Evolutionary conservation across 2,329 filamentous ascomycete genomes (phyloP), one percentile per base, ranked within the genome.

Genomic region (Harringtonia aguacate): DNA sequence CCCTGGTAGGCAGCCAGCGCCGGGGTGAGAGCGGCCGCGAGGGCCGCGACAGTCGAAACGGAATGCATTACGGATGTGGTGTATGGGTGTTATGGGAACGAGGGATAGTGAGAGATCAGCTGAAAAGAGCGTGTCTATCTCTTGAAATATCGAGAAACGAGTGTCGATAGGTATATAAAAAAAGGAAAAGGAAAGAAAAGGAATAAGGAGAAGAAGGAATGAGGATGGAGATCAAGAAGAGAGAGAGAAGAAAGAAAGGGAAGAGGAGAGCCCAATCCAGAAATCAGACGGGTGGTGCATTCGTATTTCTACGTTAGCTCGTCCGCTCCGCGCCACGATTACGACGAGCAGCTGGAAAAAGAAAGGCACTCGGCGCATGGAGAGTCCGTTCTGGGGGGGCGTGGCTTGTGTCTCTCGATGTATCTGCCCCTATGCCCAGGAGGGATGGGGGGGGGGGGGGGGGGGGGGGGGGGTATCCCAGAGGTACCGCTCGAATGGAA

Each of bases 1-100:
- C 84, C 84, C 48, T 51, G 47, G 61, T 62, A 60, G 33, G 66
- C 61, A 21, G 45, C 50, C 42, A 71, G 41, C 17, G 63, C 60
- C 39, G 36, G 34, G 21, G 48, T 47, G 17, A 53, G 39, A 17
- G 40, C 43, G 17, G 51, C 51, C 15, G 48, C 48, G n/a, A 52
- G 28, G 14, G 51, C 50, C 31, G 48, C 47, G 30, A 52, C 36
- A 3, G 45, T 36, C 15, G 47, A 20, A 34, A 43, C n/a, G 14
- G 42, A 28, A 36, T 36, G 41, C 51, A 52, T 53, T 21, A 17
- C 46, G 44, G 28, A 35, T 14, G 17, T 15, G 4, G 20, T n/a
- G 20, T 31, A 21, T 35, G 22, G 14, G 6, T 31, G 24, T 36
- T 17, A 20, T n/a, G n/a, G n/a, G n/a, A 33, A 27, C 28, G 38